Base-by-base conservation (phyloP, 805 yeast species). In the Candida qinlingensis region DNA sequence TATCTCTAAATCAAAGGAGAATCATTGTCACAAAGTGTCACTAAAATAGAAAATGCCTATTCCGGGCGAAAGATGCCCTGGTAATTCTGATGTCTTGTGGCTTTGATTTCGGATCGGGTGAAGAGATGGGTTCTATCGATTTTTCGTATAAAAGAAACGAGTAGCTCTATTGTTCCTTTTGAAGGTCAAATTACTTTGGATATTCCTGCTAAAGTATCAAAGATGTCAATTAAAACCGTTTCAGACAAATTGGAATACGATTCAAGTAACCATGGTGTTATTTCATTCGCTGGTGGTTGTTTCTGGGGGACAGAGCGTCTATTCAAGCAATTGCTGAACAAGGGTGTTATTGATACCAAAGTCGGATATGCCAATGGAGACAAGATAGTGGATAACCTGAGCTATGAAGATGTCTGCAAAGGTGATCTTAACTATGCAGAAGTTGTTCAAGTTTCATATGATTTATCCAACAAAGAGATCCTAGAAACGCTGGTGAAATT, bases 291-390 rank as follows among this genome's bases (percentile, higher is more conserved):
- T 5, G 51, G 51, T 44, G 51, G 52, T 9, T 85, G 94, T 62
- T 85, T 84, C 67, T 85, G 94, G 94, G 92, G 92, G 12, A 87
- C 85, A 7, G 97, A 90, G 59, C 84, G 82, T 55, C 80, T 89
- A n/a, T 88, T 77, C 69, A 69, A 84, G 61, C 77, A 85, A 53
- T 85, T 81, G 60, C 76, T 74, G 11, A 74, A 68, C 42, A 79
- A 46, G 27, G 49, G 85, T 39, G 65, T 89, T 13, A 61, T 80
- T 10, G 96, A 85, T 60, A 71, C 81, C 42, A 80, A 78, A 61
- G 97, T 90, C 8, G 97, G 97, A 6, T 91, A 84, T 65, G 87
- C 95, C 41, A 92, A 91, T 54, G 97, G 97, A 10, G 51, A 27
- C 31, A 11, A 10, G 6, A 27, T 27, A 3, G 12, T 12, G 4